A percentile compares a stretch with the other conserved stretches of the same genome.
Evolutionary conservation across 306 rosid species (phyloP).

Genomic region (Crotalaria pallida): DNA sequence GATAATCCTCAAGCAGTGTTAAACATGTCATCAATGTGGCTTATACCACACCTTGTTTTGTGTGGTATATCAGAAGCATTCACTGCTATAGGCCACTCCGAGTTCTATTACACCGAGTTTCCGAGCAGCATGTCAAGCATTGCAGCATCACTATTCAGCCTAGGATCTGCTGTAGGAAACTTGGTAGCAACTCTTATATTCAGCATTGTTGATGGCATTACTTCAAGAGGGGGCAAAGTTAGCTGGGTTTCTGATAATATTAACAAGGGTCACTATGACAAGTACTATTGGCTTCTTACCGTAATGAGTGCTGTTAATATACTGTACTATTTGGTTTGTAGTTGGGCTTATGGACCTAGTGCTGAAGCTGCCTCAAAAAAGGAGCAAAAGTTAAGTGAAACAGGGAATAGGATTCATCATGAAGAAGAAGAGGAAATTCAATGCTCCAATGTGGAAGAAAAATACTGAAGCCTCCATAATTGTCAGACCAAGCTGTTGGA

Average conservation of each 20-base stretch:
- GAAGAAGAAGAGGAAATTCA: slow-evolving; percentile 16
- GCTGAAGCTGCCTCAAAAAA: slow-evolving; percentile 14
- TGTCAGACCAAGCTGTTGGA: background rate
- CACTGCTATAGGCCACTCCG: slow-evolving; percentile 51
- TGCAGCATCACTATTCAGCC: slow-evolving; percentile 39
- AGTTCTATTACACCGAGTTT: slow-evolving; percentile 62
- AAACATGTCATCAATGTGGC: slow-evolving; percentile 67
- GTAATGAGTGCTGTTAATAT: slow-evolving; percentile 31
- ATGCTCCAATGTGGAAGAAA: background rate
- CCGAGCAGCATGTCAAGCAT: slow-evolving; percentile 71
- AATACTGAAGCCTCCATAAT: background rate
- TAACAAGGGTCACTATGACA: slow-evolving; percentile 49
- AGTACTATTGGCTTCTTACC: slow-evolving; percentile 58
- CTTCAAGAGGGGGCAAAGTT: slow-evolving; percentile 49
- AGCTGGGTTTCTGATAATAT: slow-evolving; percentile 55
- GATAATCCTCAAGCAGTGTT: slow-evolving; percentile 38
- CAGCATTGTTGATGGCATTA: slow-evolving; percentile 33
- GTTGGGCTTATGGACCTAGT: slow-evolving; percentile 67
- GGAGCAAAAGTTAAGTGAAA: slow-evolving; percentile 14
- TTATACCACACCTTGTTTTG: slow-evolving; percentile 42
- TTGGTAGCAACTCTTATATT: slow-evolving; percentile 44
- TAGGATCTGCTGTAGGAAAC: slow-evolving; percentile 48
- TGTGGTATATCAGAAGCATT: slow-evolving; percentile 62
- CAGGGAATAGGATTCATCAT: slow-evolving; percentile 5
- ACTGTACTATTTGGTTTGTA: slow-evolving; percentile 36